Base-by-base conservation (phyloP, 345 rosid genomes). In the Combretum micranthum region DNA sequence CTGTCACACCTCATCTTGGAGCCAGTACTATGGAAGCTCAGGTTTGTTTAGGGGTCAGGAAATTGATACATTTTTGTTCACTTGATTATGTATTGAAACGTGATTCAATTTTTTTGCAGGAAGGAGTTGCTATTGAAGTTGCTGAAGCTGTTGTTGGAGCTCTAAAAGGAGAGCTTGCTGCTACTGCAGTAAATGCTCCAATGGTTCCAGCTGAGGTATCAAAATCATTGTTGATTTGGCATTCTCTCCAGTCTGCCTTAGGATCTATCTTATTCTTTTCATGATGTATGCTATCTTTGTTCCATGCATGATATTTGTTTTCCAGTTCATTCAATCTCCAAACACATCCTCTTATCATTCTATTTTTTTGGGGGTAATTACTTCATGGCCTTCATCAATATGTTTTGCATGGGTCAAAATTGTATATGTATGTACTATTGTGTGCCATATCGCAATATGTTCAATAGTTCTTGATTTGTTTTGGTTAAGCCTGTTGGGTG, bases 141-240 rank as follows among this genome's bases (percentile, higher is more conserved):
- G 97, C 95, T 49, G 95, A 89, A 72, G 97, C 89, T 72, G 95
- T 89, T 66, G 83, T 82, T 62, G 95, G 95, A 60, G 97, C 97
- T 61, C 70, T 89, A 62, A 77, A 79, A 59, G 97, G 97, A 32
- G 91, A 89, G 78, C 90, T 89, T 59, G 97, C 97, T 56, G 80
- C 94, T 22, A 86, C 96, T 65, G 96, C 95, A 15, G 95, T 88
- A 70, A 88, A 88, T 74, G 96, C 96, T 20, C 91, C 96, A 6
- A 86, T 88, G 96, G 95, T 88, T 65, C 86, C 96, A 63, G 95
- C 96, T 48, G 89, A 87, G 89, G 96, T 81, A 76, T 68, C 13
- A 32, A 48, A 18, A 4, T 15, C 3, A 14, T 20, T 48, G 52
- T 52, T n/a, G 26, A 44, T 57, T 59, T 12, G 9, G 32, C 12